Evolutionary conservation across 768 basidiomycete genomes (phyloP).

Genomic region (Collybiopsis luxurians): DNA sequence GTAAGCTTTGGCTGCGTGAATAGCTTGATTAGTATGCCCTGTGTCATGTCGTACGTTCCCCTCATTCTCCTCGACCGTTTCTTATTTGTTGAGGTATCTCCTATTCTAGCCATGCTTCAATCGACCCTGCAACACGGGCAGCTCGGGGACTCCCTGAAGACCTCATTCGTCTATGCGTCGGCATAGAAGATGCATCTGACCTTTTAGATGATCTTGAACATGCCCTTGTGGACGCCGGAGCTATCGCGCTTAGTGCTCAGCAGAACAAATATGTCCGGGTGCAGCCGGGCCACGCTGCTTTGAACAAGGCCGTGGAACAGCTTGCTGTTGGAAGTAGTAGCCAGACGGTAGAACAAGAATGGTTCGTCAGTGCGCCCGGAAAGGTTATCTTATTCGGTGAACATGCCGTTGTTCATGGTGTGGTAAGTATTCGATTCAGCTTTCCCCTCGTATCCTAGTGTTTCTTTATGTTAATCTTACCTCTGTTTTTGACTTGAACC

Average conservation of each 20-base stretch:
- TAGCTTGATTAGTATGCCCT: constrained; percentile 98
- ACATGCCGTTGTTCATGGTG: constrained; percentile 97
- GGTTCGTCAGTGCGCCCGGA: constrained; percentile 93
- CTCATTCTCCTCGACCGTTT: background rate
- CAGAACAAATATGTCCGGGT: constrained; percentile 49
- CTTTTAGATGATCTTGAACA: constrained; percentile 93
- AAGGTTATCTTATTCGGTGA: constrained; percentile 99
- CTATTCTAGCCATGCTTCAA: constrained; percentile 83
- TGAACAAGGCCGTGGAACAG: constrained; percentile 67
- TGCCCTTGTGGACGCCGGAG: constrained; percentile 89
- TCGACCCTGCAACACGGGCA: constrained; percentile 93
- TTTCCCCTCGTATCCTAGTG: no score
- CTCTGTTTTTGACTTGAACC: constrained; percentile 4
- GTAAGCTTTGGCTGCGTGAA: constrained; percentile 99
- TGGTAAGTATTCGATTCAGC: constrained; percentile 63
- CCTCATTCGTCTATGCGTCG: constrained; percentile 95
- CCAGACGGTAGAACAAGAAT: constrained; percentile 47
- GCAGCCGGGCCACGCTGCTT: constrained; percentile 30
- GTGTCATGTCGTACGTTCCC: constrained; percentile 93
- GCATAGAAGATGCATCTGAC: constrained; percentile 94
- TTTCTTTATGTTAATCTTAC: constrained; percentile 1
- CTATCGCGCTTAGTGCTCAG: constrained; percentile 60
- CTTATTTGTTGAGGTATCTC: background rate
- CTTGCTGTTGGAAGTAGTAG: constrained; percentile 39
- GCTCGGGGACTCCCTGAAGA: constrained; percentile 98